Evolutionary conservation across 331 rosid species (phyloP), one percentile per base, ranked within the genome.

Genomic region (Cucumis variabilis): DNA sequence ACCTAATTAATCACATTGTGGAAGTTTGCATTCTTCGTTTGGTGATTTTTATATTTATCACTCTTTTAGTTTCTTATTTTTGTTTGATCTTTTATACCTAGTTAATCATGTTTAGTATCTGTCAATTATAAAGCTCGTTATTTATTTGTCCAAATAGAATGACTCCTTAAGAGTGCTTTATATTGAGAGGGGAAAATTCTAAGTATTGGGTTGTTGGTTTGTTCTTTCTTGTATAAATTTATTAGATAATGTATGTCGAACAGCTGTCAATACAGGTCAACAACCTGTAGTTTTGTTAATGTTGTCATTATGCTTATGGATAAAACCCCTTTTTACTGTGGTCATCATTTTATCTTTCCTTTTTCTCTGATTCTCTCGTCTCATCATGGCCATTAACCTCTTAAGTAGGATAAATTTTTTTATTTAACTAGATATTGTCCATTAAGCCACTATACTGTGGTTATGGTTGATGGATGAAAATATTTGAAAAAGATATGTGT

Each of bases 91-190:
- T n/a, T n/a, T n/a, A n/a, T n/a, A n/a, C n/a, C n/a, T n/a, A n/a
- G n/a, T n/a, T n/a, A n/a, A n/a, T n/a, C n/a, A n/a, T 83, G 91
- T 91, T 66, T 83, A 88, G 87, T 90, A 91, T 92, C 88, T 28
- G 63, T 73, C 82, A 13, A 82, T 63, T 82, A 82, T 82, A 62
- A 73, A 84, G 87, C 87, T 68, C 48, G 70, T 73, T 72, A 86
- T 86, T 86, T 55, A 86, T 86, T 86, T 83, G 73, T 72, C 53
- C 55, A 73, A 74, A 86, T 44, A 17, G 63, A 84, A 83, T 41
- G 76, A 63, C 86, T 66, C 78, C 72, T 82, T 62, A 68, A 84
- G 60, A 66, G 41, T 68, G 48, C 87, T 84, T 66, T 44, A 48
- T 60, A 55, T 81, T 81, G 71, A 19, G 71, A 53, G 71, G 71